A percentile compares a stretch with the other conserved stretches of the same genome.
phyloP scores from a whole-genome alignment of 164 flowering plant species.

The Tinospora cordifolia region DNA sequence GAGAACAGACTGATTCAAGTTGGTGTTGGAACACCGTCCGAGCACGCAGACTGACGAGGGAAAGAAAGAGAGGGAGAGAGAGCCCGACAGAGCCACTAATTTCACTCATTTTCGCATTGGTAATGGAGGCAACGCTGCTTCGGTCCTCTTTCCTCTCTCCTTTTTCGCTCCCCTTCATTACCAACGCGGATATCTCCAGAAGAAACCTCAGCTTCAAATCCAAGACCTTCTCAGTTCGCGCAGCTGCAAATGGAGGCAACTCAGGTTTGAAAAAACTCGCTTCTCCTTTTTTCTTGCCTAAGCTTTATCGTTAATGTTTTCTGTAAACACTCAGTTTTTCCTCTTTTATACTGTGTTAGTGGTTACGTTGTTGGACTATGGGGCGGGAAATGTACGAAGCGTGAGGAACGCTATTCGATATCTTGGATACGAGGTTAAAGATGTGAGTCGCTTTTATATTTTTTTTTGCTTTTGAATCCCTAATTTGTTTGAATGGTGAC shows the following conservation, averaged over 20 bases:
- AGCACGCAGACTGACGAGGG: no score
- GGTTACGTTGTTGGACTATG: constrained; percentile 83
- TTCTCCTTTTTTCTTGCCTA: constrained; percentile 4
- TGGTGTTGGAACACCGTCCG: no score
- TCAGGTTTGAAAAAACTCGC: constrained; percentile 36
- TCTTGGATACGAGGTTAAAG: constrained; percentile 74
- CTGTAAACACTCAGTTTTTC: neutral
- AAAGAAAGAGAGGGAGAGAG: no score
- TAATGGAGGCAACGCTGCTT: constrained; percentile 36
- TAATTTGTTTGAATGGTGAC: neutral
- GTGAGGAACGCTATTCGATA: constrained; percentile 66
- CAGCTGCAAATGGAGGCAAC: constrained; percentile 28
- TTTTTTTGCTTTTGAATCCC: neutral
- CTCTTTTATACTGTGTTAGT: constrained; percentile 22
- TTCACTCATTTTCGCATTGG: neutral
- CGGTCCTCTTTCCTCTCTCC: constrained; percentile 15
- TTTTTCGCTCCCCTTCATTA: constrained; percentile 5
- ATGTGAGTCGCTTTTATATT: constrained; percentile 32
- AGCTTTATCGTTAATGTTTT: neutral
- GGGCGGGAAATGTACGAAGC: constrained; percentile 89
- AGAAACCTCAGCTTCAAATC: constrained; percentile 28
- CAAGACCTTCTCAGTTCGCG: constrained; percentile 34
- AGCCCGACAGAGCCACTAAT: neutral
- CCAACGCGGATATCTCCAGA: constrained; percentile 11
- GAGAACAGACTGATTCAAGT: no score